A percentile compares a stretch with the other conserved stretches of the same genome.
Evolutionary conservation across 345 rosid species (phyloP).

Genomic region (Lumnitzera littorea): DNA sequence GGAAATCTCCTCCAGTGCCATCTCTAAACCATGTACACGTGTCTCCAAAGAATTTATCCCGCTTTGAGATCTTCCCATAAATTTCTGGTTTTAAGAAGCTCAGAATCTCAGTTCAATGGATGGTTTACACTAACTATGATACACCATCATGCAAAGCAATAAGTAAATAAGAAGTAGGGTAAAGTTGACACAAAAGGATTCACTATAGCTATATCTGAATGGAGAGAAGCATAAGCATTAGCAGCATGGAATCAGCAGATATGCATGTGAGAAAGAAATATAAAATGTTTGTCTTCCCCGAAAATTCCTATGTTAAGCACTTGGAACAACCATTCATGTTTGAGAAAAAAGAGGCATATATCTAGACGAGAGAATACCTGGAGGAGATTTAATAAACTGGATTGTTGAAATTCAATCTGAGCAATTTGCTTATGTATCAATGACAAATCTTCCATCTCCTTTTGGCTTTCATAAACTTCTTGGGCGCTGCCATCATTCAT

Average conservation of each 20-base stretch:
- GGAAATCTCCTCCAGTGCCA: slow-evolving; percentile 82
- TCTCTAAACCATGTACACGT: slow-evolving; percentile 79
- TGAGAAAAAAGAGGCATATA: neutral
- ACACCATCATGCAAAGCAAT: too few species aligned
- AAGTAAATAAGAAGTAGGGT: too few species aligned
- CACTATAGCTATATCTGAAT: too few species aligned
- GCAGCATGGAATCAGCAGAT: too few species aligned
- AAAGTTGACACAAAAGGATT: too few species aligned
- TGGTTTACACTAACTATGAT: too few species aligned
- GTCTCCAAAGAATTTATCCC: slow-evolving; percentile 80
- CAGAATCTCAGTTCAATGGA: slow-evolving; percentile 7
- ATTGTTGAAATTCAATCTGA: slow-evolving; percentile 85
- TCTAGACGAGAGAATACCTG: slow-evolving; percentile 46
- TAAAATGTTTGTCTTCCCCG: neutral
- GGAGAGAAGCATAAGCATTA: too few species aligned
- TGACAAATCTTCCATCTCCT: slow-evolving; percentile 58
- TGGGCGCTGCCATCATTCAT: slow-evolving; percentile 16
- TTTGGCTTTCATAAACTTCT: slow-evolving; percentile 33
- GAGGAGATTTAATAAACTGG: slow-evolving; percentile 62
- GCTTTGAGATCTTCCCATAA: slow-evolving; percentile 79
- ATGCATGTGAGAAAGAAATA: neutral
- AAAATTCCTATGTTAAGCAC: neutral
- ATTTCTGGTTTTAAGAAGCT: slow-evolving; percentile 43
- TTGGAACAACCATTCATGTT: too few species aligned
- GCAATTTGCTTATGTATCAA: slow-evolving; percentile 63